These are phyloP conservation scores for Exidia glandulosa DNA, from an alignment of 768 basidiomycete genomes.

Conservation along the genomic window DNA sequence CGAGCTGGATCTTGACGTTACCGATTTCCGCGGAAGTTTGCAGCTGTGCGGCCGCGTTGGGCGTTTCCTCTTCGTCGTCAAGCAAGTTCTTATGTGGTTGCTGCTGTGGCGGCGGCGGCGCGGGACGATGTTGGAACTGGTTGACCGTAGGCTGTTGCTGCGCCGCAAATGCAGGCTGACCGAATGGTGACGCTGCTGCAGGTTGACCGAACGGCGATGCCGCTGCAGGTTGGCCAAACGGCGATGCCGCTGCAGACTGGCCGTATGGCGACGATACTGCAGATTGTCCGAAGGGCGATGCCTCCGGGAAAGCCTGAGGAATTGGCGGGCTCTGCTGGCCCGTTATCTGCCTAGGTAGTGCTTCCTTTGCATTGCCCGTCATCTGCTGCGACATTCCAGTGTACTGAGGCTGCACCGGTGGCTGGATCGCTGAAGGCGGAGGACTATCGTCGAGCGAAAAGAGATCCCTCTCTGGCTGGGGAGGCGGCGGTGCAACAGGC, in stretches of 20 bases:
- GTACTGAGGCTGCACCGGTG: conserved; percentile 1
- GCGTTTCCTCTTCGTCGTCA: conserved; percentile 59
- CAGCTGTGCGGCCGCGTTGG: conserved; percentile 39
- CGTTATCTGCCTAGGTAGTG: not conserved
- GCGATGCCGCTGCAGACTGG: not conserved
- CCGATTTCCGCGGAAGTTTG: conserved; percentile 81
- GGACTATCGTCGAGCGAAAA: conserved; percentile 33
- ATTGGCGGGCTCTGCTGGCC: not conserved
- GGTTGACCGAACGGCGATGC: conserved; percentile 13
- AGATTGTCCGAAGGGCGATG: not conserved
- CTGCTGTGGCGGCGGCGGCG: not conserved
- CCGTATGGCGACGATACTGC: not conserved
- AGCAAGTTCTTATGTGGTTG: conserved; percentile 41
- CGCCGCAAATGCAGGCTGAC: conserved; percentile 19
- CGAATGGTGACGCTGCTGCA: conserved; percentile 39
- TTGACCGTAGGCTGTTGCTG: conserved; percentile 7
- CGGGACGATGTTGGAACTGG: not conserved
- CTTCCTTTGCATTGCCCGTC: not conserved
- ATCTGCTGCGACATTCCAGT: conserved; percentile 1
- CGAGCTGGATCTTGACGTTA: conserved; percentile 75
- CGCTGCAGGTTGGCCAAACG: not conserved
- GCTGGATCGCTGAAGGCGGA: conserved; percentile 12
- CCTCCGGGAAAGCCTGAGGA: not conserved
- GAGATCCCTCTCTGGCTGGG: conserved; percentile 18
- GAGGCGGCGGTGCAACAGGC: conserved; percentile 25